Percentiles rank a stretch among this genome's conserved stretches.
Evolutionary conservation across 306 rosid genomes (phyloP).

Genomic region (Abrus pulchellus): DNA sequence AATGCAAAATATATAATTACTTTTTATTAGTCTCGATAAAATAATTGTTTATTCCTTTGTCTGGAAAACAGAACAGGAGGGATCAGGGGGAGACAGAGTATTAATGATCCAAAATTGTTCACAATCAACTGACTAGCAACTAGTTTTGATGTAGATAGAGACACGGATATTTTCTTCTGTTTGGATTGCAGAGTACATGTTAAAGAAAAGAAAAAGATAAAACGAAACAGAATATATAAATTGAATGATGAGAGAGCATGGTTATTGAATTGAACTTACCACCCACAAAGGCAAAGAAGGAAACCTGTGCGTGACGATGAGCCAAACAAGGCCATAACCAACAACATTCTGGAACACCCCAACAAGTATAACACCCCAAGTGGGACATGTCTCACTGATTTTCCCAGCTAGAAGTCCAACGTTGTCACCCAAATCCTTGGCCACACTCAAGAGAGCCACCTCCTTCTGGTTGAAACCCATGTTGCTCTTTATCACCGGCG

Average conservation of each 20-base stretch:
- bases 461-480: constrained; percentile 81
- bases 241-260: background rate
- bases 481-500: constrained; percentile 79
- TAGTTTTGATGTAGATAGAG: background rate
- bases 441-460: constrained; percentile 70
- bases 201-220: background rate
- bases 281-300: constrained; percentile 75
- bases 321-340: constrained; percentile 87
- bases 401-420: constrained; percentile 80
- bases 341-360: constrained; percentile 68
- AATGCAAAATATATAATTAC: too few species aligned
- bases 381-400: constrained; percentile 63
- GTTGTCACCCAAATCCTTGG: constrained; percentile 85
- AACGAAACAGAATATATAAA: background rate
- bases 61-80: background rate
- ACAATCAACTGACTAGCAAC: background rate
- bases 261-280: constrained; percentile 53
- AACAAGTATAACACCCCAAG: constrained; percentile 63
- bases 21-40: too few species aligned
- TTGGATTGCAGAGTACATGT: too few species aligned
- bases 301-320: constrained; percentile 62
- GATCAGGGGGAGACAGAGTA: background rate
- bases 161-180: too few species aligned
- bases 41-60: background rate
- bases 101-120: background rate